phyloP scores from a whole-genome alignment of 2,329 filamentous ascomycete species.

The Sarocladiaceae sp. region DNA sequence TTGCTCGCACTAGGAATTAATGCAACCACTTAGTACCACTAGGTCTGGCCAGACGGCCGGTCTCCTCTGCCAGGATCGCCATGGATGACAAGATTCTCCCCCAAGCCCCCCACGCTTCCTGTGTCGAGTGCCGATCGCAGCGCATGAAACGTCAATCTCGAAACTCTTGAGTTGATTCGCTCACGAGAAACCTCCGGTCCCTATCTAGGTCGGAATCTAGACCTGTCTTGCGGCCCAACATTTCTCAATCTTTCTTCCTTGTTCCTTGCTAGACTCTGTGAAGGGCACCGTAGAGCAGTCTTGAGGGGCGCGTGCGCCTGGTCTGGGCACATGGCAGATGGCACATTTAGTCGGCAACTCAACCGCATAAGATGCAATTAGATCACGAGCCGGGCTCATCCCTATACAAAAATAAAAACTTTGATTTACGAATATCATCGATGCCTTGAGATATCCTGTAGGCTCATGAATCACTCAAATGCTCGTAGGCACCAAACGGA shows the following conservation, averaged over 20 bases:
- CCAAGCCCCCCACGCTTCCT: background rate
- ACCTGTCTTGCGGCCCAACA: constrained; percentile 2
- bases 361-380: background rate
- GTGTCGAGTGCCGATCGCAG: constrained; percentile 1
- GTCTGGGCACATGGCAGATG: too few species aligned
- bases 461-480: background rate
- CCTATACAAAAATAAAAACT: too few species aligned
- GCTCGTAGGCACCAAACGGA: background rate
- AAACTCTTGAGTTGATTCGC: background rate
- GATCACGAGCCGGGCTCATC: background rate
- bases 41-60: too few species aligned
- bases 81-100: background rate
- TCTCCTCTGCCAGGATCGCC: too few species aligned
- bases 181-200: too few species aligned
- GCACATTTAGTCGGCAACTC: background rate
- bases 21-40: background rate
- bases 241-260: constrained; percentile 1
- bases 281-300: background rate
- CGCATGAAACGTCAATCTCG: constrained; percentile 9
- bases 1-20: background rate
- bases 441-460: background rate
- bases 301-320: too few species aligned
- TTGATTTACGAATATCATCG: background rate
- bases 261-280: background rate
- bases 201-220: background rate